Conservation (phyloP, 2,329 filamentous ascomycete genomes). For the Fusarium udum region DNA sequence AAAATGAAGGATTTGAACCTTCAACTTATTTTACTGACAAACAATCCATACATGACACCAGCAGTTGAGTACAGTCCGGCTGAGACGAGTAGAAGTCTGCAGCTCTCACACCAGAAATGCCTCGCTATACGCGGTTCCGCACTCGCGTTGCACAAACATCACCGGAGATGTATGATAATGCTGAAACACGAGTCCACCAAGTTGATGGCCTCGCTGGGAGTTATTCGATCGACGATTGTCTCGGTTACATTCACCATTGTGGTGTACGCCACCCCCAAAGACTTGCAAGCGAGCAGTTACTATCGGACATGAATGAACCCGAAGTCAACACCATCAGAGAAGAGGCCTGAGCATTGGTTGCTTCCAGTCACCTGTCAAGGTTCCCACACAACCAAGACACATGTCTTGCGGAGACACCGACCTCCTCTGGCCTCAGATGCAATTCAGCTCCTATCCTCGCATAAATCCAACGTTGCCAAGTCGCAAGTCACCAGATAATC, state of each 20-base stretch:
- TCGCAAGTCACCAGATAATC: background rate
- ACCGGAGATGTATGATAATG: background rate
- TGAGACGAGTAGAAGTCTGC: background rate
- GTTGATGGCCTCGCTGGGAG: conserved; percentile 1
- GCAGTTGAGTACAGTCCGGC: background rate
- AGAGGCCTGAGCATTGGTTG: background rate
- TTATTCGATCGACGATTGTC: conserved; percentile 14
- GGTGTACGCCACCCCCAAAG: conserved; percentile 20
- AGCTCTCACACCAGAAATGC: background rate
- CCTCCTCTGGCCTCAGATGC: conserved; percentile 26
- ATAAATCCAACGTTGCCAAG: conserved; percentile 12
- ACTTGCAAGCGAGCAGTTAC: background rate
- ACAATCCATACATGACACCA: background rate
- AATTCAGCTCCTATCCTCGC: background rate
- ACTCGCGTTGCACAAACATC: background rate
- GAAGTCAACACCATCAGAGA: conserved; percentile 6
- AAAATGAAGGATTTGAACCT: too few relatives aligned
- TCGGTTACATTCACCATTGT: conserved; percentile 14
- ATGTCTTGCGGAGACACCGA: conserved; percentile 12
- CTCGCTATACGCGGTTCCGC: background rate
- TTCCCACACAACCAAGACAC: conserved; percentile 6
- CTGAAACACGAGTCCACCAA: background rate
- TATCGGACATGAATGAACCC: background rate
- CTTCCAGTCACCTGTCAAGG: conserved; percentile 6
- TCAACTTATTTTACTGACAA: background rate